phyloP scores from a whole-genome alignment of 495 filamentous ascomycete genomes.

The Neurospora intermedia region DNA sequence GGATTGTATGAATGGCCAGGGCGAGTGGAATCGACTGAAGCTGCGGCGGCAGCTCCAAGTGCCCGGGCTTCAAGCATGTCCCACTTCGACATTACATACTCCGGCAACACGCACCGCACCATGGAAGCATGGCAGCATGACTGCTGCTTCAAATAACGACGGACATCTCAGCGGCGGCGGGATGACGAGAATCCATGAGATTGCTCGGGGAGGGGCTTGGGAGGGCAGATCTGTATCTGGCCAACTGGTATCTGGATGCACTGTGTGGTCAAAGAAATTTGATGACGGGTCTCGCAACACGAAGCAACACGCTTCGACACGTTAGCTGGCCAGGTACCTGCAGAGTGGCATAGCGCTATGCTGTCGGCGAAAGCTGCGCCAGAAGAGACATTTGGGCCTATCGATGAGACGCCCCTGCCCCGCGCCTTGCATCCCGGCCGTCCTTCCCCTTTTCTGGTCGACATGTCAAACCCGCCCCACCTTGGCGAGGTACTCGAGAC shows the following conservation, averaged over 20 bases:
- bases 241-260: constrained; percentile 2
- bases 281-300: constrained; percentile 2
- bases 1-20: not conserved
- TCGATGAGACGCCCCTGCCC: constrained; percentile 8
- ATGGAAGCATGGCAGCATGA: not conserved
- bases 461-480: constrained; percentile 11
- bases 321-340: constrained; percentile 5
- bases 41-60: not conserved
- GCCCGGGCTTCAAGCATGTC: not conserved
- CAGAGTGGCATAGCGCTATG: not conserved
- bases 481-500: constrained; percentile 7
- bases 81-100: not conserved
- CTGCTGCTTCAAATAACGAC: not conserved
- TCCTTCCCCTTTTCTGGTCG: constrained; percentile 6
- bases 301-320: not conserved
- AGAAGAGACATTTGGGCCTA: constrained; percentile 1
- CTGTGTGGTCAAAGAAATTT: constrained; percentile 6
- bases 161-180: not conserved
- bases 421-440: constrained; percentile 6
- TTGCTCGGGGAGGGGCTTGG: not conserved
- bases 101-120: not conserved
- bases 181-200: not conserved
- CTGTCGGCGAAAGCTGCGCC: not conserved
- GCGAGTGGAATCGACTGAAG: not conserved
- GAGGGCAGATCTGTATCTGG: constrained; percentile 5